Evolutionary conservation across 2,329 filamentous ascomycete species (phyloP), one percentile per base, ranked within the genome.

Genomic region (Trichoderma aggressivum): DNA sequence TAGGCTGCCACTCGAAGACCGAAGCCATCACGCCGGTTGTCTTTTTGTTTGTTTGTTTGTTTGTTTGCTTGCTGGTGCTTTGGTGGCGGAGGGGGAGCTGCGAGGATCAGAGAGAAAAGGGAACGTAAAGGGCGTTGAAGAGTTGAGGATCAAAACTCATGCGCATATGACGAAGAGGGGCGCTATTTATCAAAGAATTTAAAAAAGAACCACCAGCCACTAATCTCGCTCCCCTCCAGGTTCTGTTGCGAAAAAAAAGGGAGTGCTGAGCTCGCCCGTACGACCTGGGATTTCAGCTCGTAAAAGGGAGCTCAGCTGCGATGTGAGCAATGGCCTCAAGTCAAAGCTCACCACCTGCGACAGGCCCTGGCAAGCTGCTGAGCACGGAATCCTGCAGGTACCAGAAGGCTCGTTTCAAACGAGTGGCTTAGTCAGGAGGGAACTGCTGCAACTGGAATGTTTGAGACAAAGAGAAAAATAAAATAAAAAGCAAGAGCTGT

Each of bases 1-100:
- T 79, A 6, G 82, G 82, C 64, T 81, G 80, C 82, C 82, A 84
- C 59, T 84, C 80, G 58, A 82, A 81, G 6, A 69, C 68, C 36
- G 73, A 70, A 12, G 75, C 72, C 76, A 79, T 79, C 7, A 39
- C n/a, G 39, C 3, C 16, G 39, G 39, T n/a, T 43, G 7, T 8
- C 10, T 43, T 21, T 21, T 24, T 59, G 56, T 21, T 59, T 21
- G 50, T 14, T 24, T 12, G n/a, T 11, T 26, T 14, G 21, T 7
- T 55, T 14, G 47, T 3, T 12, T 53, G n/a, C 11, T 16, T 11
- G 47, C 12, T 21, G 34, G 11, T 14, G 34, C 26, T 11, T 26
- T 43, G 39, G 39, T n/a, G 39, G 39, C 39, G 39, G 39, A 16
- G 39, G 16, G 11, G 21, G n/a, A n/a, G n/a, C n/a, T n/a, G 21